A percentile compares a stretch with the other conserved stretches of the same genome.
Evolutionary conservation across 148 eudicot species (phyloP).

Genomic region (Chenopodium berlandieri): DNA sequence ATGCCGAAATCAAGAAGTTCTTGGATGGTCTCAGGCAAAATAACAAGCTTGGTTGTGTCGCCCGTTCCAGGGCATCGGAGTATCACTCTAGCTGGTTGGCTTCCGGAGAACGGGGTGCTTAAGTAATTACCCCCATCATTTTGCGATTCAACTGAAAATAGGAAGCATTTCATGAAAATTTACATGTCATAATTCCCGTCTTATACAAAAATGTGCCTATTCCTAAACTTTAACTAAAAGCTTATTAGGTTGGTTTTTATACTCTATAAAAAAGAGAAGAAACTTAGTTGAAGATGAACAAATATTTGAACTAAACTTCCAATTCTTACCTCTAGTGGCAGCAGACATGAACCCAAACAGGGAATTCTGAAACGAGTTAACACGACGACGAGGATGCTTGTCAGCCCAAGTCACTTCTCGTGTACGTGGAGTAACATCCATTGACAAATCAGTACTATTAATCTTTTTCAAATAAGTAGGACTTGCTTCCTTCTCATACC

Average conservation of each 20-base stretch:
- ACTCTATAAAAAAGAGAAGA: not conserved
- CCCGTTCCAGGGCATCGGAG: slow-evolving; percentile 45
- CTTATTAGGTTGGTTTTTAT: too few species aligned
- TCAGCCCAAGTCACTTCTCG: slow-evolving; percentile 33
- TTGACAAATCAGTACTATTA: slow-evolving; percentile 36
- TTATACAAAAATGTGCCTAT: not conserved
- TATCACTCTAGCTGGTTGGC: slow-evolving; percentile 43
- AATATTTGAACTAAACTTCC: not conserved
- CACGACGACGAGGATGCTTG: slow-evolving; percentile 36
- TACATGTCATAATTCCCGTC: not conserved
- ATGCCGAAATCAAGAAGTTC: slow-evolving; percentile 55
- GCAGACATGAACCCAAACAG: slow-evolving; percentile 63
- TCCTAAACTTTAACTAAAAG: too few species aligned
- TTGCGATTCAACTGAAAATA: slow-evolving; percentile 31
- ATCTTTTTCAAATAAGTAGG: slow-evolving; percentile 38
- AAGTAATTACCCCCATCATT: slow-evolving; percentile 16
- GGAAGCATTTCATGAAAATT: not conserved
- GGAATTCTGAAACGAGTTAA: slow-evolving; percentile 51
- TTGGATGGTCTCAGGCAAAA: slow-evolving; percentile 57
- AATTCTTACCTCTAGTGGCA: slow-evolving; percentile 42
- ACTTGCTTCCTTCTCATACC: slow-evolving; percentile 21
- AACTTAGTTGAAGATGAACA: not conserved
- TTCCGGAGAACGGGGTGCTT: slow-evolving; percentile 21
- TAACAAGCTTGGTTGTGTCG: slow-evolving; percentile 38
- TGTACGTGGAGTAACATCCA: slow-evolving; percentile 31